Conservation (phyloP, 108 stramenopile genomes). For the Thalassiosira profunda region DNA sequence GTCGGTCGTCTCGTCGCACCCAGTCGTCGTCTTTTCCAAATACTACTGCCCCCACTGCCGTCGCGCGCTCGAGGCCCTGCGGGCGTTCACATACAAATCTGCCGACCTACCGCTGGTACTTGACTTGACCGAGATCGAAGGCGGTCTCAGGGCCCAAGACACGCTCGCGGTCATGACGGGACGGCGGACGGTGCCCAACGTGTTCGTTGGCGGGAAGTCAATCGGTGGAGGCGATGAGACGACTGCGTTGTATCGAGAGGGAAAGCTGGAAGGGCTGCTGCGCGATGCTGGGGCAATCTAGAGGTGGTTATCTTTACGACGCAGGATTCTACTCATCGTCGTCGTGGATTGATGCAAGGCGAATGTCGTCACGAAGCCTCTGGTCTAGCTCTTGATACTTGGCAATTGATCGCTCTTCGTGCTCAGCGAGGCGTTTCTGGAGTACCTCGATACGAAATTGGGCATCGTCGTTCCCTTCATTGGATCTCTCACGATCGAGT, state of each 20-base stretch:
- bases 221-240: constrained; percentile 92
- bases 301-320: neutral
- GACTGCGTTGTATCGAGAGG: constrained; percentile 9
- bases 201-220: constrained; percentile 82
- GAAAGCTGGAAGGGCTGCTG: constrained; percentile 1
- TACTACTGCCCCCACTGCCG: constrained; percentile 76
- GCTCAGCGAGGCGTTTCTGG: neutral
- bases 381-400: too few species aligned
- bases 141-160: constrained; percentile 59
- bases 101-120: constrained; percentile 52
- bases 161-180: constrained; percentile 76
- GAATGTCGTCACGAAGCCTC: too few species aligned
- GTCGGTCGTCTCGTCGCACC: constrained; percentile 57
- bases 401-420: neutral
- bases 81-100: constrained; percentile 3
- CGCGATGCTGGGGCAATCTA: constrained; percentile 2
- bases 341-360: too few species aligned
- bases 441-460: too few species aligned
- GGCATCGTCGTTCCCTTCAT: neutral
- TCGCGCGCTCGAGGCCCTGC: constrained; percentile 63
- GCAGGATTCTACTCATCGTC: neutral
- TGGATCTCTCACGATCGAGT: constrained; percentile 4
- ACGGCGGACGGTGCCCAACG: constrained; percentile 91
- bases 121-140: constrained; percentile 51
- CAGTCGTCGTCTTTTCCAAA: constrained; percentile 82